A percentile compares a stretch with the other conserved stretches of the same genome.
These are phyloP conservation scores for Chrysoporthe austroafricana DNA, from an alignment of 2,329 filamentous ascomycete genomes.

Conservation along the genomic window DNA sequence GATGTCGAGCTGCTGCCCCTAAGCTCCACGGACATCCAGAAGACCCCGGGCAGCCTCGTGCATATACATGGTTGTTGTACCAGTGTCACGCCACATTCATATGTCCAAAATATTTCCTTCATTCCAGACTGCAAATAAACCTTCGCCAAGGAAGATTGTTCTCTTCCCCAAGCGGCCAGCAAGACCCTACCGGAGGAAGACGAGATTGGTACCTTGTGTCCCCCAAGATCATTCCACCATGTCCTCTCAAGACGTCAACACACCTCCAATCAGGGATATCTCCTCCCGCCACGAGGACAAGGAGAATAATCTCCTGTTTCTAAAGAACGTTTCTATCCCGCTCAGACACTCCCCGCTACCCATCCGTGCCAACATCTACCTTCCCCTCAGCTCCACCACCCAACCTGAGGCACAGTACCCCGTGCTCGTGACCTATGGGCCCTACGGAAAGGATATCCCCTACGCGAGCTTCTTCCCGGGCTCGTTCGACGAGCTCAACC, in stretches of 20 bases:
- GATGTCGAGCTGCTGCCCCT: constrained; percentile 8
- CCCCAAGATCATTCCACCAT: not conserved
- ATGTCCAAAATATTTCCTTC: not conserved
- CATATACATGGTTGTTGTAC: not conserved
- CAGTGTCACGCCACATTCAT: not conserved
- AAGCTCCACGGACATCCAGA: constrained; percentile 12
- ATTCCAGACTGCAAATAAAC: not conserved
- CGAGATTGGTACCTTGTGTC: not conserved
- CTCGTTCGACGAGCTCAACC: constrained; percentile 54
- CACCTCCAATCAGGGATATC: constrained; percentile 31
- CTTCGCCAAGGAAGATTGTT: not conserved
- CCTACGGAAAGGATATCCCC: constrained; percentile 74
- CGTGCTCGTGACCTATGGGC: constrained; percentile 71
- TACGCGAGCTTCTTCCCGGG: constrained; percentile 53
- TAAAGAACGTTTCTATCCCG: constrained; percentile 37
- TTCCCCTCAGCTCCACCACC: constrained; percentile 30
- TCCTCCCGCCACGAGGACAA: constrained; percentile 27
- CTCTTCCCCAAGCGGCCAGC: not conserved
- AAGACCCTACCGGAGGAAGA: not conserved
- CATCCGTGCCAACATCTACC: constrained; percentile 38
- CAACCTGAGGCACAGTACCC: constrained; percentile 46
- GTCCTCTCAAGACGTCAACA: constrained; percentile 21
- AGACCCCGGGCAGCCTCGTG: constrained; percentile 3
- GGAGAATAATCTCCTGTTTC: constrained; percentile 30
- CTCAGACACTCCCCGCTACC: constrained; percentile 33